Conservation (phyloP, 2,329 filamentous ascomycete species). For the Cladosporium sp. region DNA sequence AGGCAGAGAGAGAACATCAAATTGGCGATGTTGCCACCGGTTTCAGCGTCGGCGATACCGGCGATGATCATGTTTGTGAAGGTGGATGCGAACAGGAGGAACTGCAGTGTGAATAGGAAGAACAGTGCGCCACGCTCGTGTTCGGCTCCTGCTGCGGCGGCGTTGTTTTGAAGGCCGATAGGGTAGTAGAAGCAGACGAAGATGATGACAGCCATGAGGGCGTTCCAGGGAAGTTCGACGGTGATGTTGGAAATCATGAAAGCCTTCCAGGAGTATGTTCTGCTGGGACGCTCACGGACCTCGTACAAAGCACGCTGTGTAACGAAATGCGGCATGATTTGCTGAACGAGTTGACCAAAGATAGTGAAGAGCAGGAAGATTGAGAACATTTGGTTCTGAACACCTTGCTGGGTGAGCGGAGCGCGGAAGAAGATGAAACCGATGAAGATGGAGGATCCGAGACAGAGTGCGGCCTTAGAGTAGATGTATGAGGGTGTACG, state of each 20-base stretch:
- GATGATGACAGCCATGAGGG: slow-evolving; percentile 69
- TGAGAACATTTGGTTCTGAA: slow-evolving; percentile 82
- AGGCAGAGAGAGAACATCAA: slow-evolving; percentile 68
- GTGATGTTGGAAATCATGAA: slow-evolving; percentile 81
- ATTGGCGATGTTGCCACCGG: slow-evolving; percentile 71
- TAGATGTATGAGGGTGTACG: slow-evolving; percentile 86
- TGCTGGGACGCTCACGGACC: slow-evolving; percentile 77
- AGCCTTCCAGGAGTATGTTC: slow-evolving; percentile 79
- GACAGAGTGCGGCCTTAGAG: slow-evolving; percentile 68
- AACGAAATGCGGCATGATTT: slow-evolving; percentile 83
- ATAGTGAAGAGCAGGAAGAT: slow-evolving; percentile 79
- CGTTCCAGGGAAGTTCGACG: slow-evolving; percentile 83
- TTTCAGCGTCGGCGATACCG: slow-evolving; percentile 69
- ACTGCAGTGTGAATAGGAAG: slow-evolving; percentile 71
- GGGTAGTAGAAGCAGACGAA: slow-evolving; percentile 85
- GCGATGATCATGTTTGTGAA: slow-evolving; percentile 77
- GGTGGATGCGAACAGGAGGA: slow-evolving; percentile 67
- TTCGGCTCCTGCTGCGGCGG: slow-evolving; percentile 56
- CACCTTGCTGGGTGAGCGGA: slow-evolving; percentile 67
- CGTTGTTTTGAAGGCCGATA: slow-evolving; percentile 70
- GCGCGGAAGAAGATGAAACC: slow-evolving; percentile 77
- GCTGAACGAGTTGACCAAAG: slow-evolving; percentile 74
- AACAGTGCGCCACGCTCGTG: slow-evolving; percentile 70
- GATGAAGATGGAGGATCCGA: slow-evolving; percentile 67
- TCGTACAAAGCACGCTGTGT: slow-evolving; percentile 78